Evolutionary conservation across 2,329 filamentous ascomycete genomes (phyloP).

Genomic region (Claviceps monticola): DNA sequence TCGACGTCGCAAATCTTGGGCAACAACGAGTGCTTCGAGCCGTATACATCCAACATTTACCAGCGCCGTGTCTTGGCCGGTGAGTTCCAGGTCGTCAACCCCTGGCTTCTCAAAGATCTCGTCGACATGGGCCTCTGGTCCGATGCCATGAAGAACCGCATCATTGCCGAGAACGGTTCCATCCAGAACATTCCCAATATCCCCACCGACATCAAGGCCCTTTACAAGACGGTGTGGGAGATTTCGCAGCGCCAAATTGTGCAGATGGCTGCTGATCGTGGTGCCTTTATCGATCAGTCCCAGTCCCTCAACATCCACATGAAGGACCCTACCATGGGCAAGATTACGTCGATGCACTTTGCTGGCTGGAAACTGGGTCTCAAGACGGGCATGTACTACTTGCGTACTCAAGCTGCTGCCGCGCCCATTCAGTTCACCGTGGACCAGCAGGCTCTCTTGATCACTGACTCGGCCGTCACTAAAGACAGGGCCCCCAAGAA

Average conservation of each 20-base stretch:
- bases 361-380: constrained; percentile 97
- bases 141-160: constrained; percentile 99
- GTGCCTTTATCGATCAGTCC: constrained; percentile 97
- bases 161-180: constrained; percentile 92
- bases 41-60: constrained; percentile 99
- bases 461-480: constrained; percentile 67
- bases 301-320: constrained; percentile 99
- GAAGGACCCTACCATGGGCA: constrained; percentile 98
- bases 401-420: constrained; percentile 91
- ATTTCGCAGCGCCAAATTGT: constrained; percentile 92
- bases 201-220: constrained; percentile 82
- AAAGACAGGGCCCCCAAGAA: constrained; percentile 55
- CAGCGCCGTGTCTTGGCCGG: constrained; percentile 93
- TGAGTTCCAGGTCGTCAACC: constrained; percentile 99
- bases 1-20: constrained; percentile 95
- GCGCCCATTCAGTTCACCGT: constrained; percentile 98
- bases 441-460: constrained; percentile 86
- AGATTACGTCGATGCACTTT: constrained; percentile 99
- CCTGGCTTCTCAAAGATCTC: constrained; percentile 94
- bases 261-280: constrained; percentile 96
- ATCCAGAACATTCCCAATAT: constrained; percentile 97
- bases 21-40: constrained; percentile 99
- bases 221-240: constrained; percentile 99
- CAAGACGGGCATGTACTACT: constrained; percentile 99
- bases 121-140: constrained; percentile 98